Evolutionary conservation across 257 asterid genomes (phyloP), one percentile per base, ranked within the genome.

Genomic region (Lavandula angustifolia): DNA sequence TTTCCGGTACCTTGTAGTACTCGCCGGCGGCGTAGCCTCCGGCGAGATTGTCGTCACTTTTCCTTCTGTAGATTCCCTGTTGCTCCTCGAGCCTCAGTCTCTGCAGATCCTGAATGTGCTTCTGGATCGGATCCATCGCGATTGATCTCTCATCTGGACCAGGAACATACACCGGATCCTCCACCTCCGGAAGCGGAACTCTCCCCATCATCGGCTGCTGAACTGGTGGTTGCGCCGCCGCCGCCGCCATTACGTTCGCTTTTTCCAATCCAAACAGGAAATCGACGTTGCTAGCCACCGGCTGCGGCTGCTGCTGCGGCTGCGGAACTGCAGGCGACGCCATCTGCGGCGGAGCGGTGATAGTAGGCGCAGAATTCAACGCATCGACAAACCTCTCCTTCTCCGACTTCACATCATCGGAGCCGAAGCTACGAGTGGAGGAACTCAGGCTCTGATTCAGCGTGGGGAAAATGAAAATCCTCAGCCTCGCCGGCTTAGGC

Each of bases 321-420:
- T 31, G 80, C 0, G 67, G 73, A 63, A 61, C 75, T 3, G 29
- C 71, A 27, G 71, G 54, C 29, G 69, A 69, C 8, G 67, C 78
- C 14, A 81, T 14, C 14, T 70, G 73, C 7, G 80, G 78, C 46
- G 82, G 82, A 66, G 83, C 16, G 6, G 85, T 52, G 73, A 77
- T 70, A 58, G 73, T 68, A n/a, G 99, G 95, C 7, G 90, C 95
- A 2, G 98, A 81, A 77, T 94, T 94, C 61, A 94, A 69, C 64
- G 98, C 98, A 67, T 94, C 99, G 9, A 94, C 92, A 59, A 94
- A 90, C 74, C 92, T 80, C 27, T 90, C 96, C 88, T 92, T 94
- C 79, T 90, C 99, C 66, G 95, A 79, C 72, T 82, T 90, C 54
- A 37, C 83, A 9, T 82, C 95, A 44, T 83, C 95, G 27, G 98